A percentile compares a stretch with the other conserved stretches of the same genome.
Conservation (phyloP, 73 alveolate genomes). For the Durusdinium trenchii region DNA sequence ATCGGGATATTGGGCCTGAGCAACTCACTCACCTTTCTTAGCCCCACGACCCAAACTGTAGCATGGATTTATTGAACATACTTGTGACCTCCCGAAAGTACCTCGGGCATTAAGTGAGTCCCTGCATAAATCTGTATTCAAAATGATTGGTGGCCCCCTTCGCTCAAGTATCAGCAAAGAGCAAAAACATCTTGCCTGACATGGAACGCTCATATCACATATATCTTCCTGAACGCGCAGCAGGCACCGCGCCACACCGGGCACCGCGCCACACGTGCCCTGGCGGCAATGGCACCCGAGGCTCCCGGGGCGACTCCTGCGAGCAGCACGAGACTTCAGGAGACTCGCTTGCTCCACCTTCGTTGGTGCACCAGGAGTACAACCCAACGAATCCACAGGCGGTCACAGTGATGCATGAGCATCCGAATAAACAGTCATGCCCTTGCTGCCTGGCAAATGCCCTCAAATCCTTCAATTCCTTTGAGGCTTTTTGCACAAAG, state of each 20-base stretch:
- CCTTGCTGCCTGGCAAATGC: too few relatives aligned
- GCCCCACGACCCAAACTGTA: not conserved
- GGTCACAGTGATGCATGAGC: too few relatives aligned
- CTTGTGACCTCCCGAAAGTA: not conserved
- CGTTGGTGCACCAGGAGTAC: not conserved
- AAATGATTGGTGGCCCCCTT: too few relatives aligned
- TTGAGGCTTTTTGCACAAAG: not conserved
- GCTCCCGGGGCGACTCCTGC: constrained; percentile 72
- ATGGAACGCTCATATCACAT: too few relatives aligned
- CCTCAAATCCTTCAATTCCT: too few relatives aligned
- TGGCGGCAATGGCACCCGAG: constrained; percentile 49
- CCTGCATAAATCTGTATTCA: too few relatives aligned
- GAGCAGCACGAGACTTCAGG: not conserved
- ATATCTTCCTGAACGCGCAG: too few relatives aligned
- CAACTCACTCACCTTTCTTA: not conserved
- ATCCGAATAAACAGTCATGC: too few relatives aligned
- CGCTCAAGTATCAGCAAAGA: too few relatives aligned
- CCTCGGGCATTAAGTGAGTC: too few relatives aligned
- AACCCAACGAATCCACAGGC: not conserved
- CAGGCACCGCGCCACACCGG: not conserved
- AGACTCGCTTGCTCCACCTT: not conserved
- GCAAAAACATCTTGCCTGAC: too few relatives aligned
- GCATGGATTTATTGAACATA: not conserved
- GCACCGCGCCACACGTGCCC: constrained; percentile 35
- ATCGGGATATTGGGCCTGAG: constrained; percentile 37